Conservation (phyloP, 2,329 filamentous ascomycete genomes). For the Penicillium sp. region DNA sequence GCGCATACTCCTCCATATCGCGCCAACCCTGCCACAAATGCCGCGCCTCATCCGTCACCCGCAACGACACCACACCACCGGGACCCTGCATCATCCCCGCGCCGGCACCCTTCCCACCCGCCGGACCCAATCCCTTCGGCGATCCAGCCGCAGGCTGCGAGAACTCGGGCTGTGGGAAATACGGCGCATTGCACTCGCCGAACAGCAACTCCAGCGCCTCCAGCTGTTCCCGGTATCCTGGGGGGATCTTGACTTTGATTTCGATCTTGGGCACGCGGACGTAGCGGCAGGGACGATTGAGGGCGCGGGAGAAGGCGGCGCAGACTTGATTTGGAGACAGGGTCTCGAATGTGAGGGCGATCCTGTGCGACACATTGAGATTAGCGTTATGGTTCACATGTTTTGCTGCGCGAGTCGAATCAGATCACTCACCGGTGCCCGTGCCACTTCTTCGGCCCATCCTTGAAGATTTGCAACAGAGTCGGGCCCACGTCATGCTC, state of each 20-base stretch:
- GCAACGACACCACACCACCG: constrained; percentile 63
- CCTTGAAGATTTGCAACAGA: constrained; percentile 91
- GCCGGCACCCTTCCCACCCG: constrained; percentile 42
- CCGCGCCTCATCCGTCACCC: constrained; percentile 73
- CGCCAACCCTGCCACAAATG: constrained; percentile 89
- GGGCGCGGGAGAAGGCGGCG: constrained; percentile 72
- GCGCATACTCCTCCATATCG: constrained; percentile 89
- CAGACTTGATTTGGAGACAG: constrained; percentile 83
- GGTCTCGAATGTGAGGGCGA: constrained; percentile 88
- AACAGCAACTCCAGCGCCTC: constrained; percentile 64
- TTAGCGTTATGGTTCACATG: background rate
- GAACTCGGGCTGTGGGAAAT: constrained; percentile 63
- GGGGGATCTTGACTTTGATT: constrained; percentile 80
- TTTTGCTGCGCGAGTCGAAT: background rate
- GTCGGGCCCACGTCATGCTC: constrained; percentile 95
- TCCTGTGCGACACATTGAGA: constrained; percentile 50
- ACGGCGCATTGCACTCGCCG: constrained; percentile 60
- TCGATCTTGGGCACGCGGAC: constrained; percentile 72
- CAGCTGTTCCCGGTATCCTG: constrained; percentile 86
- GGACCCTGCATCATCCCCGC: constrained; percentile 50
- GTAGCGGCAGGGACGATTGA: constrained; percentile 78
- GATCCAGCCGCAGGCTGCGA: constrained; percentile 42
- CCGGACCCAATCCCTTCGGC: constrained; percentile 40
- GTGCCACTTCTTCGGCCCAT: constrained; percentile 83
- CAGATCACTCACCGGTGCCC: constrained; percentile 60